phyloP scores from a whole-genome alignment of 2,329 filamentous ascomycete genomes.

The Colletotrichum chlorophyti region DNA sequence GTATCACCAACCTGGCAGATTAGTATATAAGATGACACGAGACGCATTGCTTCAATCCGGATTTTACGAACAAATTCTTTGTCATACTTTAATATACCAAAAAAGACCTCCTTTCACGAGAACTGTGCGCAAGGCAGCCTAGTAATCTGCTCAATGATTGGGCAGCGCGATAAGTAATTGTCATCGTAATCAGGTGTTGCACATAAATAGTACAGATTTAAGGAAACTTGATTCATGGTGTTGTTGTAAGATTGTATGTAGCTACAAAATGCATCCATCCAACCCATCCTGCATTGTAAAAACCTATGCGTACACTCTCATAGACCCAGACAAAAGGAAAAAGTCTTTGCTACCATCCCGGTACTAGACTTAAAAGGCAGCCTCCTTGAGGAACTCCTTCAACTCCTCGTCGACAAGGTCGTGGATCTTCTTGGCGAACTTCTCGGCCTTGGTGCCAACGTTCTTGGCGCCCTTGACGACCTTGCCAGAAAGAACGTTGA shows the following conservation, averaged over 20 bases:
- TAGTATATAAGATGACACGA: not conserved
- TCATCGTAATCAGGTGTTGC: too few species aligned
- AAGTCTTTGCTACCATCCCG: conserved; percentile 12
- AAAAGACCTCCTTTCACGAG: too few species aligned
- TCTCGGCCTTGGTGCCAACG: conserved; percentile 62
- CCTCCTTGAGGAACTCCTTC: conserved; percentile 63
- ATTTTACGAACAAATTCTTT: too few species aligned
- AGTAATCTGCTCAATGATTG: too few species aligned
- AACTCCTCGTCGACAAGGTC: conserved; percentile 68
- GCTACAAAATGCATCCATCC: conserved; percentile 29
- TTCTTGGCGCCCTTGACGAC: conserved; percentile 60
- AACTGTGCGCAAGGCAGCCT: too few species aligned
- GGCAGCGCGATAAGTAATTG: too few species aligned
- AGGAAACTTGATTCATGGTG: conserved; percentile 17
- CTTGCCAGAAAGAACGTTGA: conserved; percentile 66
- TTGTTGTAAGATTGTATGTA: conserved; percentile 26
- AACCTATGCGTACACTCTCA: conserved; percentile 26
- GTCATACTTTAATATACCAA: too few species aligned
- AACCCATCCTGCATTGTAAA: conserved; percentile 22
- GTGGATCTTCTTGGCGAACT: conserved; percentile 69
- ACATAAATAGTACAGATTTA: too few species aligned
- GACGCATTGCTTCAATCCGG: not conserved
- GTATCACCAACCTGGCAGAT: too few species aligned
- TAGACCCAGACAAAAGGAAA: conserved; percentile 34
- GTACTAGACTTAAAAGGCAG: conserved; percentile 42